Evolutionary conservation across 1,284 basidiomycete genomes (phyloP).

Genomic region (Omphalotus olearius): DNA sequence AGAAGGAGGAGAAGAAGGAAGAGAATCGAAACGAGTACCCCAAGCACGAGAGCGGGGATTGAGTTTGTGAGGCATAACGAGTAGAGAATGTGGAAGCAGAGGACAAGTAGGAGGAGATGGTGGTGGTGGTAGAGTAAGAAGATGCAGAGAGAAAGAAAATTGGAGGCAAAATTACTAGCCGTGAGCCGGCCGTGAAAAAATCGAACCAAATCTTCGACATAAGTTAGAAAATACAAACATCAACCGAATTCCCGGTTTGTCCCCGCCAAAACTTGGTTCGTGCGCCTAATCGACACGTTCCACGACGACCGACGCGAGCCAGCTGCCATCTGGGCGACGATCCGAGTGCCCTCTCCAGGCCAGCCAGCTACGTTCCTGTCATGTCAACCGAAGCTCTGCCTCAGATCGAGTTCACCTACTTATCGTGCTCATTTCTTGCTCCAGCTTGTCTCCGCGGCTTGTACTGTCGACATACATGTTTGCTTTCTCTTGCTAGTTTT

Average conservation of each 20-base stretch:
- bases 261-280: conserved; percentile 6
- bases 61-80: conserved; percentile 36
- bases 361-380: conserved; percentile 35
- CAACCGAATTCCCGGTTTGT: conserved; percentile 6
- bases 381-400: conserved; percentile 29
- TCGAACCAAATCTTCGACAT: conserved; percentile 8
- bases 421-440: not conserved
- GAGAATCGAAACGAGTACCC: conserved; percentile 67
- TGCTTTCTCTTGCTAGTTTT: too few species aligned
- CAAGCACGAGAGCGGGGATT: conserved; percentile 41
- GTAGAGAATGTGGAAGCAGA: conserved; percentile 16
- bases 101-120: conserved; percentile 15
- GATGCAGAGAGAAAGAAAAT: conserved; percentile 8
- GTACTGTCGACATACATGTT: not conserved
- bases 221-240: conserved; percentile 6
- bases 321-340: conserved; percentile 7
- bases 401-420: not conserved
- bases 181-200: conserved; percentile 4
- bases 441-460: not conserved
- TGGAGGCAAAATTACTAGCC: conserved; percentile 2
- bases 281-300: conserved; percentile 30
- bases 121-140: conserved; percentile 14
- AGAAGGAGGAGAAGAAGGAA: conserved; percentile 34
- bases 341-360: conserved; percentile 13
- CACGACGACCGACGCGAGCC: conserved; percentile 34